Conservation (phyloP, 371 early-diverging fungal genomes). For the Conidiobolus incongruus region DNA sequence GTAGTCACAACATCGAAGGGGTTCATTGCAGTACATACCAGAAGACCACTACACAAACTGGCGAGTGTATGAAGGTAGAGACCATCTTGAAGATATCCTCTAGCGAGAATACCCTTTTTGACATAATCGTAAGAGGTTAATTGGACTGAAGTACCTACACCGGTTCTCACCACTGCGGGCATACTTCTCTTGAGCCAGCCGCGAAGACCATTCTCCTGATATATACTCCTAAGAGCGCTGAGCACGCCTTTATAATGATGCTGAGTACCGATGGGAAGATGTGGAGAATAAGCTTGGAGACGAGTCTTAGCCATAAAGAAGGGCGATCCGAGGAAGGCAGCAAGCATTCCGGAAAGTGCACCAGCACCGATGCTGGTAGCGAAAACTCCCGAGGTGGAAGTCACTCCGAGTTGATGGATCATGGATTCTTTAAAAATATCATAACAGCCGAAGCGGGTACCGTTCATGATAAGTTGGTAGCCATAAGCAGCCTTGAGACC, state of each 20-base stretch:
- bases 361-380: no score
- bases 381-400: slow-evolving; percentile 6
- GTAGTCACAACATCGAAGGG: slow-evolving; percentile 91
- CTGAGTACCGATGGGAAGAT: slow-evolving; percentile 83
- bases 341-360: slow-evolving; percentile 36
- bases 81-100: slow-evolving; percentile 34
- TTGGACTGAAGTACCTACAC: slow-evolving; percentile 78
- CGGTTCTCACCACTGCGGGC: slow-evolving; percentile 79
- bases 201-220: slow-evolving; percentile 40
- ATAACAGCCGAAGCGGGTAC: slow-evolving; percentile 75
- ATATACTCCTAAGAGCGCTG: slow-evolving; percentile 40
- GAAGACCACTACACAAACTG: slow-evolving; percentile 59
- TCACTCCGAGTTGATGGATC: slow-evolving; percentile 5
- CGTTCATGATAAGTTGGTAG: no score
- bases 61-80: slow-evolving; percentile 47
- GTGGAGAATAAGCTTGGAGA: slow-evolving; percentile 62
- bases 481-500: slow-evolving; percentile 79
- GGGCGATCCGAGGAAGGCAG: slow-evolving; percentile 67
- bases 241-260: slow-evolving; percentile 56
- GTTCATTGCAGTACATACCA: slow-evolving; percentile 83
- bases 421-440: slow-evolving; percentile 36
- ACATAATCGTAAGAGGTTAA: slow-evolving; percentile 71
- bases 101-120: slow-evolving; percentile 35
- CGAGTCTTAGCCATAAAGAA: slow-evolving; percentile 85
- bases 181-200: slow-evolving; percentile 74